Evolutionary conservation across 345 rosid species (phyloP), one percentile per base, ranked within the genome.

Genomic region (Cardamine resedifolia): DNA sequence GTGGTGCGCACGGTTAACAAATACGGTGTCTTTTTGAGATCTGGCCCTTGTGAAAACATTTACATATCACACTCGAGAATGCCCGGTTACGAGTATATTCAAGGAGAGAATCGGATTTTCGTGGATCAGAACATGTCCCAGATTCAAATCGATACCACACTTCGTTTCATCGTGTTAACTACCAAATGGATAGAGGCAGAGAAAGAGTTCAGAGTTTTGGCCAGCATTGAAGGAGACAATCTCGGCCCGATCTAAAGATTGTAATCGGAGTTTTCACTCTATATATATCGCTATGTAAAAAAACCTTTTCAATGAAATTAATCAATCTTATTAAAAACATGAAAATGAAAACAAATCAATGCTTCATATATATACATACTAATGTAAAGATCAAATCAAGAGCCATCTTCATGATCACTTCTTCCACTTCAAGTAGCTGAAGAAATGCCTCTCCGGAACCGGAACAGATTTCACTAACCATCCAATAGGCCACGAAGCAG

Each of bases 401-500:
- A 61, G 31, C 61, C 10, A n/a, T 34, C 53, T 69, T 74, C 68
- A 74, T 38, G 68, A 12, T 10, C 59, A 24, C 66, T 76, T 69
- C 45, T 52, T 77, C 72, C 53, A 45, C 62, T 73, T 79, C 43
- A 88, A 68, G 74, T 81, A 80, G 78, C 80, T 82, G 51, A 81
- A 83, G 62, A 87, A 53, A 10, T 84, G 89, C 8, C 34, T 83
- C 62, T 83, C 51, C 0, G 90, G 86, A 27, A 91, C 85, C 0
- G 89, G 91, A 12, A 89, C 57, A 71, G 55, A 81, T 81, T 89
- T 91, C 66, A 87, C 83, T 15, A 68, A 26, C 85, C 84, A 87
- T 11, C 88, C 93, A 23, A 86, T 87, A 0, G 96, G 96, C 97
- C 98, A 89, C 0, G 96, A 80, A 3, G 75, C 52, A 8, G 85